These are phyloP conservation scores for Starmera dryadoides DNA, from an alignment of 805 yeast genomes.

Conservation along the genomic window DNA sequence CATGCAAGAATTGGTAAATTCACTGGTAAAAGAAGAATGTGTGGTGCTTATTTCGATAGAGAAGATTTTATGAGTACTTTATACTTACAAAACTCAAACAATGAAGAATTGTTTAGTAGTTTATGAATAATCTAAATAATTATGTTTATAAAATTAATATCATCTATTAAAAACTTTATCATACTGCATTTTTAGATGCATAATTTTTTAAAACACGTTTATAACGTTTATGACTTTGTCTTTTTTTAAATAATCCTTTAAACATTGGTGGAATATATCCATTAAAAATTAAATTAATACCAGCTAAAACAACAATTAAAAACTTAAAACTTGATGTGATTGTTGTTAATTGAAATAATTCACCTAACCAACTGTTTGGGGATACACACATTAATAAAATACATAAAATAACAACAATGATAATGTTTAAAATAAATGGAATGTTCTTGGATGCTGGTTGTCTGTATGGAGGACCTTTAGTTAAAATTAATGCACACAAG, in stretches of 20 bases:
- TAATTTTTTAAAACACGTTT: slow-evolving; percentile 17
- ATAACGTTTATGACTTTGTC: slow-evolving; percentile 29
- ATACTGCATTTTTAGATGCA: neutral
- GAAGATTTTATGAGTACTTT: slow-evolving; percentile 53
- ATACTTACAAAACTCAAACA: slow-evolving; percentile 39
- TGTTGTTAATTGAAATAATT: slow-evolving; percentile 68
- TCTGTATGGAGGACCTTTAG: slow-evolving; percentile 92
- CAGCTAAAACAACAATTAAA: slow-evolving; percentile 38
- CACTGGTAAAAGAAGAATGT: slow-evolving; percentile 60
- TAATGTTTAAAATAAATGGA: slow-evolving; percentile 65
- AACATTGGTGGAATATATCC: slow-evolving; percentile 25
- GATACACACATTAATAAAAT: slow-evolving; percentile 45
- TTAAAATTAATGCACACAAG: slow-evolving; percentile 71
- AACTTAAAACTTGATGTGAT: slow-evolving; percentile 44
- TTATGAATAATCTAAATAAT: slow-evolving; percentile 1
- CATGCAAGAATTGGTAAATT: slow-evolving; percentile 58
- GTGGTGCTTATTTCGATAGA: slow-evolving; percentile 65
- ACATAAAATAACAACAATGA: slow-evolving; percentile 43
- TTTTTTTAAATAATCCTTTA: slow-evolving; percentile 27
- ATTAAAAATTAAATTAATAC: slow-evolving; percentile 38
- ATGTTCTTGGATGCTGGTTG: slow-evolving; percentile 58
- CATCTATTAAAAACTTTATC: neutral
- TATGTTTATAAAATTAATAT: neutral
- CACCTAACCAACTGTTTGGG: slow-evolving; percentile 49
- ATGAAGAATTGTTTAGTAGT: slow-evolving; percentile 33